Conservation (phyloP, 371 early-diverging fungal genomes). For the Gilbertella persicaria region DNA sequence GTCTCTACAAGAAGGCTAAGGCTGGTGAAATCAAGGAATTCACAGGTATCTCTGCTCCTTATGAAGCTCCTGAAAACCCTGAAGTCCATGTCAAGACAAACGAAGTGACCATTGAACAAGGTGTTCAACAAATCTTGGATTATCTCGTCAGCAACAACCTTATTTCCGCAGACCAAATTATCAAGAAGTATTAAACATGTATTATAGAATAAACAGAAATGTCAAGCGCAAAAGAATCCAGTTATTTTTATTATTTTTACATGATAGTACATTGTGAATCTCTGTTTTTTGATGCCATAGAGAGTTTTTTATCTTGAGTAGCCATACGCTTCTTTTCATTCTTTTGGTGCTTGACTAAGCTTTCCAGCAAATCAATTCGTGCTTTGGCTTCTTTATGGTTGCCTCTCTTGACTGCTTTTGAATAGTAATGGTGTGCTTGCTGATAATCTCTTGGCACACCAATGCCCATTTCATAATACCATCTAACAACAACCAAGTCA, state of each 20-base stretch:
- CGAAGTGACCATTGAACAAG: slow-evolving; percentile 68
- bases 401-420: slow-evolving; percentile 36
- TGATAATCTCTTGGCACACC: slow-evolving; percentile 38
- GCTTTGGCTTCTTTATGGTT: slow-evolving; percentile 23
- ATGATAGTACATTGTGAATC: slow-evolving; percentile 19
- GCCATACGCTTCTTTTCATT: slow-evolving; percentile 14
- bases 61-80: slow-evolving; percentile 83
- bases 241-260: slow-evolving; percentile 1
- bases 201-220: neutral
- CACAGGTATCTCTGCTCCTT: slow-evolving; percentile 92
- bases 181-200: slow-evolving; percentile 17
- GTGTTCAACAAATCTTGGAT: slow-evolving; percentile 52
- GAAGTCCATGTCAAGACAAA: slow-evolving; percentile 87
- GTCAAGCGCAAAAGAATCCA: neutral
- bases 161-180: slow-evolving; percentile 26
- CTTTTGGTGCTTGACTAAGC: slow-evolving; percentile 12
- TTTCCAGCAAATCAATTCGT: slow-evolving; percentile 11
- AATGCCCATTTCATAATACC: slow-evolving; percentile 52
- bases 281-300: neutral
- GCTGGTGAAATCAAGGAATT: slow-evolving; percentile 93
- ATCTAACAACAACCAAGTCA: slow-evolving; percentile 19
- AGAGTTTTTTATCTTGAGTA: slow-evolving; percentile 6
- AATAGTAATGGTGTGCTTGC: slow-evolving; percentile 32
- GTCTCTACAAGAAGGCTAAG: slow-evolving; percentile 94
- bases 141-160: slow-evolving; percentile 39